phyloP scores from a whole-genome alignment of 768 basidiomycete genomes.

The Hydnomerulius pinastri region DNA sequence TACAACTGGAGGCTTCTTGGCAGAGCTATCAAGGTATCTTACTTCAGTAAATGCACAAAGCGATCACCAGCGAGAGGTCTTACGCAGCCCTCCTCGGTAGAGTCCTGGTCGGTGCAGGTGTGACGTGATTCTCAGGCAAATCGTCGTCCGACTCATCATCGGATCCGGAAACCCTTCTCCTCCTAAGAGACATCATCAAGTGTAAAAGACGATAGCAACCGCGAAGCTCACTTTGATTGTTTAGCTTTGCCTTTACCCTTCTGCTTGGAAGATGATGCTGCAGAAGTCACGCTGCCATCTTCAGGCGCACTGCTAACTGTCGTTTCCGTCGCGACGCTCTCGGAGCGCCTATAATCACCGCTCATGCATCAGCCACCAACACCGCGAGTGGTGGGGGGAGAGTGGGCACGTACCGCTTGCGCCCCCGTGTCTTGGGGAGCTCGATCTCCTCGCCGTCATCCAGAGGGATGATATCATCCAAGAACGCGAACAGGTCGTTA shows the following conservation, averaged over 20 bases:
- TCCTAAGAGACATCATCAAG: conserved; percentile 35
- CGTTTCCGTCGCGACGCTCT: conserved; percentile 51
- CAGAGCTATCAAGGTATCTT: conserved; percentile 32
- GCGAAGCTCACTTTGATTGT: conserved; percentile 40
- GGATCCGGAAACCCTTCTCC: conserved; percentile 55
- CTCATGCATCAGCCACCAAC: not conserved
- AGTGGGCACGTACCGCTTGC: conserved; percentile 50
- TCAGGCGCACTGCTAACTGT: conserved; percentile 44
- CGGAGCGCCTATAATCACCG: conserved; percentile 50
- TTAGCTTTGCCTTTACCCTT: conserved; percentile 36
- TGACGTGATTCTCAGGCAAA: conserved; percentile 27
- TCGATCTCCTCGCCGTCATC: conserved; percentile 59
- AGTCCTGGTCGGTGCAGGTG: conserved; percentile 46
- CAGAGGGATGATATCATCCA: conserved; percentile 70
- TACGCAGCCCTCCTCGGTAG: conserved; percentile 64
- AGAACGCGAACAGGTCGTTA: conserved; percentile 63
- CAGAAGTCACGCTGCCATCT: conserved; percentile 33
- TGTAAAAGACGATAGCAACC: not conserved
- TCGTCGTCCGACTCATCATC: conserved; percentile 50
- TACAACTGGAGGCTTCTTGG: conserved; percentile 37
- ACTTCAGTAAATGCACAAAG: not conserved
- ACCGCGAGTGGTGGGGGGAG: not conserved
- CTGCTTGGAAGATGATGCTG: conserved; percentile 21
- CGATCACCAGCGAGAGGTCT: conserved; percentile 23
- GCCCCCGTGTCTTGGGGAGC: conserved; percentile 39